These are phyloP conservation scores for Boletus reticulatus DNA, from an alignment of 768 basidiomycete genomes.

Conservation along the genomic window DNA sequence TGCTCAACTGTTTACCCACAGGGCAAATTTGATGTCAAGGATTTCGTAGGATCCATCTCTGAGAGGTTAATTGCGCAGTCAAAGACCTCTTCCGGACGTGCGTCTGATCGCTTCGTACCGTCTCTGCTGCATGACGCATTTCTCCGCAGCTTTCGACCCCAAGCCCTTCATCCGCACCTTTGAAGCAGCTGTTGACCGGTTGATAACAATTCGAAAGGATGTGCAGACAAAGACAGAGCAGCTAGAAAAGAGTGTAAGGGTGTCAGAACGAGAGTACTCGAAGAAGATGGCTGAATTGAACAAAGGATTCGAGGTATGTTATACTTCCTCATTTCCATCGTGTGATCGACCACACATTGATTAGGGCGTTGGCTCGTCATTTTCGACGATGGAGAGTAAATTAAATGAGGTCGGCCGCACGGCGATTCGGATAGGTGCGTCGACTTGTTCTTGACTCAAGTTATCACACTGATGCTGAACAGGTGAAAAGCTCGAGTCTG, in stretches of 20 bases:
- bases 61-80: constrained; percentile 88
- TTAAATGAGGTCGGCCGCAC: constrained; percentile 94
- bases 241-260: constrained; percentile 87
- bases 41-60: constrained; percentile 81
- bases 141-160: constrained; percentile 79
- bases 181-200: constrained; percentile 84
- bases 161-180: constrained; percentile 92
- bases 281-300: constrained; percentile 93
- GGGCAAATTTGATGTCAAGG: constrained; percentile 91
- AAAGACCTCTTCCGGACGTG: constrained; percentile 79
- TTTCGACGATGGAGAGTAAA: constrained; percentile 83
- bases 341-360: not conserved
- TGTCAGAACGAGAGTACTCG: constrained; percentile 90
- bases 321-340: not conserved
- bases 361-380: constrained; percentile 85
- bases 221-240: constrained; percentile 88
- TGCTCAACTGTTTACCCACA: constrained; percentile 28
- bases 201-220: constrained; percentile 85
- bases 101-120: constrained; percentile 34
- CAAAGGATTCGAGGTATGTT: constrained; percentile 85
- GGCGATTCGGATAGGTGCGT: constrained; percentile 84
- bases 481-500: constrained; percentile 96
- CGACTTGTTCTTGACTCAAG: not conserved
- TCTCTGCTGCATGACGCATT: constrained; percentile 6
- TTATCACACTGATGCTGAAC: constrained; percentile 4